Evolutionary conservation across 805 yeast species (phyloP), one percentile per base, ranked within the genome.

Genomic region (Ogataea thermomethanolica): DNA sequence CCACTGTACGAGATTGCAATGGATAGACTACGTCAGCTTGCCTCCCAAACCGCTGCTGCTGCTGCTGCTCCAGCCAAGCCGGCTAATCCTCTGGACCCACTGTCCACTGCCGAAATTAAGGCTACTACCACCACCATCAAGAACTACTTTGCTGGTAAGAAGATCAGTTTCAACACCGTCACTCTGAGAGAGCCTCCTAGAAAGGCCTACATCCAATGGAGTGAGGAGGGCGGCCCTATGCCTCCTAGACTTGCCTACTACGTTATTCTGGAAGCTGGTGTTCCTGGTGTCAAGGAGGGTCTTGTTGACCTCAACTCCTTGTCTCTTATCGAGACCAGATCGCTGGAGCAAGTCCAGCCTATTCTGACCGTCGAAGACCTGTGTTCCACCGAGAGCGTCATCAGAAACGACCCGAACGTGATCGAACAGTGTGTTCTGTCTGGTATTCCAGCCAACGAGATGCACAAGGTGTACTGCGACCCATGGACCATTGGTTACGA

Each of bases 101-200:
- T 84, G 48, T 64, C 81, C 34, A 70, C 76, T 20, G 73, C 58
- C 38, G 91, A 84, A 65, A 79, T 84, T 57, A 69, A 70, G 53
- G 69, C 75, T 10, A 79, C 74, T 21, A 70, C 83, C n/a, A 56
- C 62, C 28, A 59, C 78, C 33, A 67, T 84, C 44, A 74, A 72
- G 57, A 62, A 65, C 17, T 57, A 73, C 46, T 78, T 69, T 52
- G 57, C 65, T 33, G 76, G 75, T 14, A 67, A 61, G 36, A 42
- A 33, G 8, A 65, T 82, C 45, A 55, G 71, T 27, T 83, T 82
- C 71, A 84, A 83, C 64, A 79, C 86, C 25, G 71, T 84, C 47
- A 78, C 89, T 28, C 65, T 84, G 40, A 73, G 76, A 55, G 91
- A 84, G 64, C 91, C 91, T 46, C 64, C 78, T 45, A 84, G 83